Base-by-base conservation (phyloP, 768 basidiomycete genomes). In the Collybiopsis confluens region DNA sequence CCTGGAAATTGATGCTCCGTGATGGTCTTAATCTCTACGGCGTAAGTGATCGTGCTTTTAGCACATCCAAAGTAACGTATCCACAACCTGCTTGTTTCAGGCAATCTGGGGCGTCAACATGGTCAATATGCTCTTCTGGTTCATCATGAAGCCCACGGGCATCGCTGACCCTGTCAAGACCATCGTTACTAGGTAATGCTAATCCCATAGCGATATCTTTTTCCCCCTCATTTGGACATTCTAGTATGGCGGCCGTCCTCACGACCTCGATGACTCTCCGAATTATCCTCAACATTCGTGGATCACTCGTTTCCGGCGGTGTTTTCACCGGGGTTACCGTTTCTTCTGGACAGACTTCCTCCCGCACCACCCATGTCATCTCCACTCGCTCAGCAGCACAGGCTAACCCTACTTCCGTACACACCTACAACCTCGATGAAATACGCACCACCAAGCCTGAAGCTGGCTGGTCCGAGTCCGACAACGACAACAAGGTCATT, bases 1-100 rank as follows among this genome's bases (percentile, higher is more conserved):
- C 77, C 27, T 92, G 90, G 90, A 90, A 91, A 63, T 76, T 92
- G 60, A 92, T 92, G 89, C 86, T 92, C 56, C 88, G 91, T 56
- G 90, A 92, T 65, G 88, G 89, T 15, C 81, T 92, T 59, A 92
- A 92, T 70, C 82, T 92, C 55, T 92, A 92, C 62, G 88, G 80
- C 54, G 85, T 83, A 67, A 57, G 80, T 72, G 8, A 46, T 36
- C 35, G n/a, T 33, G 13, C 30, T 13, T 45, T 37, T 40, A n/a
- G 11, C 3, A 35, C 43, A 11, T 41, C 33, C 30, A 28, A 11
- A 20, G 47, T 41, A 45, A 46, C 8, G 16, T 33, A 36, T 56
- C 42, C 37, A 30, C 58, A 44, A 56, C 21, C 38, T 20, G 43
- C 47, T 43, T 26, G 18, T 26, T 15, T n/a, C 50, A 82, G 79